Base-by-base conservation (phyloP, 106 monocot genomes). In the Dendrobium catenatum region DNA sequence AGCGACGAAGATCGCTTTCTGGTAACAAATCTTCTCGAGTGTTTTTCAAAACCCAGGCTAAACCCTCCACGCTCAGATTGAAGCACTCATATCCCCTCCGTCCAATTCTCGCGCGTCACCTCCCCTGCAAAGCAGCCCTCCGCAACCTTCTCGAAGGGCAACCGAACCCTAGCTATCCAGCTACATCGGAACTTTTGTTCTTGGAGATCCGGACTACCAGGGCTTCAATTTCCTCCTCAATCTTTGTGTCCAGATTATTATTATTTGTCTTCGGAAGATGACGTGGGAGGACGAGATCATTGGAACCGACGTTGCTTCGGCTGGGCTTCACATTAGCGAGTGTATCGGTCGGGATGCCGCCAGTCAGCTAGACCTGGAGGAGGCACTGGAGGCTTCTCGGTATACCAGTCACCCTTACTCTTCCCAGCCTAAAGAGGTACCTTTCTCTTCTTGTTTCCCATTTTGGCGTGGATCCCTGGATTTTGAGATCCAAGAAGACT, bases 351-450 rank as follows among this genome's bases (percentile, higher is more conserved):
- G 79, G 44, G 97, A 98, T 67, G 86, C 84, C 48, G 85, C 92
- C 81, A 84, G 84, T 42, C 94, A 89, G 77, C 79, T 88, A 48
- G 97, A 98, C 84, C 89, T 98, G 70, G 93, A 95, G 76, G 97
- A 98, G 85, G 83, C 89, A 4, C 90, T 98, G 10, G 97, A 98
- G 75, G 90, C 89, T 41, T 92, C 97, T 31, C 82, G 94, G 75
- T 95, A 93, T 83, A 81, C 97, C 66, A 91, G 91, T 84, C 94
- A 94, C 29, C 97, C 97, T 10, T 98, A 95, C 80, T 82, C 88
- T 10, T 66, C 86, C 27, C 81, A 85, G 54, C 86, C 85, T 31
- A 84, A 83, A 68, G 90, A 90, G 83, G 92, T 92, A 82, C n/a
- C 7, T 1, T 11, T 70, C 37, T 70, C 15, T 70, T 37, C 70